Percentiles rank a stretch among this genome's conserved stretches.
These are phyloP conservation scores for Labyrinthula sp. DNA, from an alignment of 352 stramenopile species.

Conservation along the genomic window DNA sequence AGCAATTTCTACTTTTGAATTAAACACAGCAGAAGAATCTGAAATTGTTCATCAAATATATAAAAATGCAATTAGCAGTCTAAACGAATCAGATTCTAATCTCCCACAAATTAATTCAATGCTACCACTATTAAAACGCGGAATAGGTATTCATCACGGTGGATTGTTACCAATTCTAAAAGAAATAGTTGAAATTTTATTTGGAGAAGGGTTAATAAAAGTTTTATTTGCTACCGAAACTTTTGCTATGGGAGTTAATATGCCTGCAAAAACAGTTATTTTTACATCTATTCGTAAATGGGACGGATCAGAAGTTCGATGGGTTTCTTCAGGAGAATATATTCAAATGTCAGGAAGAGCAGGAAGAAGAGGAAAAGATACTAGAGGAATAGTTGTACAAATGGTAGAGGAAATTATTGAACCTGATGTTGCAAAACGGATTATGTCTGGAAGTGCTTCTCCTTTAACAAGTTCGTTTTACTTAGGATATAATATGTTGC, in stretches of 20 bases:
- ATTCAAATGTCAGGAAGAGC: constrained; percentile 85
- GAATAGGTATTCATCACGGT: constrained; percentile 98
- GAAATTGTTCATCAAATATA: constrained; percentile 85
- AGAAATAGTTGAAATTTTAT: constrained; percentile 86
- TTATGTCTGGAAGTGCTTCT: constrained; percentile 57
- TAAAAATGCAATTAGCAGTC: constrained; percentile 86
- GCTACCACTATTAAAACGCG: constrained; percentile 78
- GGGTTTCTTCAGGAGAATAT: constrained; percentile 83
- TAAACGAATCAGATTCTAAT: constrained; percentile 82
- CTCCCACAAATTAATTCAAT: constrained; percentile 90
- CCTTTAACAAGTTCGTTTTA: constrained; percentile 75
- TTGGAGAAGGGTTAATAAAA: constrained; percentile 88
- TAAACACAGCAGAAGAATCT: constrained; percentile 93
- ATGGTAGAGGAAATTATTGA: constrained; percentile 99
- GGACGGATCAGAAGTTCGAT: constrained; percentile 79
- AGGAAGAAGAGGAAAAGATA: constrained; percentile 87
- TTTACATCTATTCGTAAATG: constrained; percentile 91
- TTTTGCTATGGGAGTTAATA: constrained; percentile 93
- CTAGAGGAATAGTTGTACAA: constrained; percentile 86
- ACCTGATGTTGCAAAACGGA: constrained; percentile 46
- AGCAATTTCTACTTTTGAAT: constrained; percentile 46
- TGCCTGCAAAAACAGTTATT: constrained; percentile 96
- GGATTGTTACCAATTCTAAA: constrained; percentile 95
- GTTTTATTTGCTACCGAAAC: constrained; percentile 93
- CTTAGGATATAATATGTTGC: constrained; percentile 98